These are phyloP conservation scores for Trichoderma arundinaceum DNA, from an alignment of 2,329 filamentous ascomycete species.

Conservation along the genomic window DNA sequence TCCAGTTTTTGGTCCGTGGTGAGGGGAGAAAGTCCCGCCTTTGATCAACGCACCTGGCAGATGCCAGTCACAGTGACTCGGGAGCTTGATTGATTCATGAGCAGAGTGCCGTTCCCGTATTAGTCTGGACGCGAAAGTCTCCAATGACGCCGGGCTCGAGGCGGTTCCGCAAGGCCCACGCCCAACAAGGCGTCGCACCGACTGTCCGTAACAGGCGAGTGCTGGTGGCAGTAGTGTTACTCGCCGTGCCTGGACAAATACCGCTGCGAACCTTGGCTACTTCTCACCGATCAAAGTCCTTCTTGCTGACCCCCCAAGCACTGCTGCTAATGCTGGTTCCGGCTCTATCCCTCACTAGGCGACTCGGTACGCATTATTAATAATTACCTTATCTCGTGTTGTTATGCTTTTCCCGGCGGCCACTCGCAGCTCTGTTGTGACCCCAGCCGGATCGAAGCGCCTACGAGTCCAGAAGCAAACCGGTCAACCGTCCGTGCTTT, in stretches of 20 bases:
- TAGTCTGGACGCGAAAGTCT: not conserved
- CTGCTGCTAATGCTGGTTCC: no score
- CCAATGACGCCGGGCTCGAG: slow-evolving; percentile 7
- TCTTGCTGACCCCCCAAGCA: no score
- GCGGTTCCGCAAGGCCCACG: no score
- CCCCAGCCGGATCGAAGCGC: not conserved
- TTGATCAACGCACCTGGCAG: slow-evolving; percentile 11
- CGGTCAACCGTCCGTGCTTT: not conserved
- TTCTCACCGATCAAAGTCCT: not conserved
- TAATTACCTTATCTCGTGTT: slow-evolving; percentile 12
- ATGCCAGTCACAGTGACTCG: not conserved
- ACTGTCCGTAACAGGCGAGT: not conserved
- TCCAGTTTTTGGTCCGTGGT: slow-evolving; percentile 21
- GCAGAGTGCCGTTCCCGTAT: slow-evolving; percentile 2
- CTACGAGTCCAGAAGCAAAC: not conserved
- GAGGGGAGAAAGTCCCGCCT: slow-evolving; percentile 10
- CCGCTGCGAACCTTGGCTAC: no score
- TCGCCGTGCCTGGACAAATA: not conserved
- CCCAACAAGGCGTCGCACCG: not conserved
- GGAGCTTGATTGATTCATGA: not conserved
- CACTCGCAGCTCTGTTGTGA: slow-evolving; percentile 10
- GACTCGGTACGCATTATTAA: no score
- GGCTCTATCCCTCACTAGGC: no score
- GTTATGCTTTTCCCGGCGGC: slow-evolving; percentile 6
- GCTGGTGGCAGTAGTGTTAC: not conserved